Evolutionary conservation across 768 basidiomycete species (phyloP), one percentile per base, ranked within the genome.

Genomic region (Trametopsis cervina): DNA sequence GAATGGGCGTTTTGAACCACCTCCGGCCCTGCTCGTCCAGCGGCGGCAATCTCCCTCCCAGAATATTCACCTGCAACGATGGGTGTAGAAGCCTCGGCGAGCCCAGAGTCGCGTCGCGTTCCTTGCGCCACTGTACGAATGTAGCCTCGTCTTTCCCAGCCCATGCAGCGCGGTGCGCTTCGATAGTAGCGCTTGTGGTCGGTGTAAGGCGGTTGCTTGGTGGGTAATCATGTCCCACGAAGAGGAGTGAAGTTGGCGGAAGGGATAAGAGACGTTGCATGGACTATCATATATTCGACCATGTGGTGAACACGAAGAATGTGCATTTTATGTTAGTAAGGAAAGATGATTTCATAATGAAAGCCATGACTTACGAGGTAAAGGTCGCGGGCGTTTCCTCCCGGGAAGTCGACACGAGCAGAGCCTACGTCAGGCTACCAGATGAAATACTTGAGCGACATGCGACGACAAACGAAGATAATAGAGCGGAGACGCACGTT

Each of bases 181-280:
- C 60, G 12, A 69, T 66, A n/a, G 67, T 67, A 21, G 61, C 57
- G 47, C 61, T 58, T 44, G 61, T 57, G 1, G 55, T 61, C 13
- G 61, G 55, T 22, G 58, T 55, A 4, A 57, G 52, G 39, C 61
- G 55, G 22, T 39, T 52, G 10, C 21, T 49, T 21, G 62, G 59
- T 42, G 66, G 67, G 44, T 69, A 70, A 55, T 69, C 69, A 35
- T 70, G 69, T 9, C 68, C 68, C 5, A 66, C 65, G 40, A 68
- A 69, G 24, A 70, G 58, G 33, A 60, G 62, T 61, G 41, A 63
- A 58, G 20, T 55, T 49, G 12, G 68, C 67, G n/a, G 67, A 53
- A 6, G 60, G 50, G 24, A 69, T 59, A 4, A 70, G 15, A 33
- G 57, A 24, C 63, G 62, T 47, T 62, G 62, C 63, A 70, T 66